Evolutionary conservation across 2,329 filamentous ascomycete genomes (phyloP).

Genomic region (Fusarium domesticum): DNA sequence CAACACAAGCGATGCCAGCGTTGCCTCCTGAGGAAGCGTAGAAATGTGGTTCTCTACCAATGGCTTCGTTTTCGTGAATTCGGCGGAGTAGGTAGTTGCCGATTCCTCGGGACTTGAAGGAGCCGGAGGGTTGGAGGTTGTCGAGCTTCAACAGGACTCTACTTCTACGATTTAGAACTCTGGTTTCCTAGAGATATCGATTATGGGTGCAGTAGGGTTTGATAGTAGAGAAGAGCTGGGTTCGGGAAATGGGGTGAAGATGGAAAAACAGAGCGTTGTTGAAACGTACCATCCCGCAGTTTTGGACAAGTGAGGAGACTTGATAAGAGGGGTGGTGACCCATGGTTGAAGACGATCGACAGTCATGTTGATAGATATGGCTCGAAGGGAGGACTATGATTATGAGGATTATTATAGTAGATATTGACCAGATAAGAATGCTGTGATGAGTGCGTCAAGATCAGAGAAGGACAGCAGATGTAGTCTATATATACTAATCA

Average conservation of each 20-base stretch:
- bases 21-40: conserved; percentile 75
- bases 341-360: conserved; percentile 18
- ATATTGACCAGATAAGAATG: too few relatives aligned
- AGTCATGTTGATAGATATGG: conserved; percentile 10
- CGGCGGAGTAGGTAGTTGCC: conserved; percentile 63
- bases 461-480: not conserved
- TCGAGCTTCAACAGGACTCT: conserved; percentile 82
- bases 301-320: conserved; percentile 51
- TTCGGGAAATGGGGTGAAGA: not conserved
- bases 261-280: not conserved
- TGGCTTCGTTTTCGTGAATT: conserved; percentile 27
- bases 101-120: conserved; percentile 78
- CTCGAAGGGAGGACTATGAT: too few relatives aligned
- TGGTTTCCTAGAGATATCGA: not conserved
- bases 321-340: conserved; percentile 18
- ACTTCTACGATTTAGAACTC: conserved; percentile 38
- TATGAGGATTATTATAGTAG: too few relatives aligned
- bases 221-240: too few relatives aligned
- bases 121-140: conserved; percentile 75
- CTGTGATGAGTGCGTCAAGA: not conserved
- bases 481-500: not conserved
- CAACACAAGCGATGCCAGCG: conserved; percentile 75
- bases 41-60: conserved; percentile 50
- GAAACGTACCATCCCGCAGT: conserved; percentile 62
- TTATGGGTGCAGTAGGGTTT: too few relatives aligned